Evolutionary conservation across 805 yeast species (phyloP), one percentile per base, ranked within the genome.

Genomic region (Metschnikowia reukaufii): DNA sequence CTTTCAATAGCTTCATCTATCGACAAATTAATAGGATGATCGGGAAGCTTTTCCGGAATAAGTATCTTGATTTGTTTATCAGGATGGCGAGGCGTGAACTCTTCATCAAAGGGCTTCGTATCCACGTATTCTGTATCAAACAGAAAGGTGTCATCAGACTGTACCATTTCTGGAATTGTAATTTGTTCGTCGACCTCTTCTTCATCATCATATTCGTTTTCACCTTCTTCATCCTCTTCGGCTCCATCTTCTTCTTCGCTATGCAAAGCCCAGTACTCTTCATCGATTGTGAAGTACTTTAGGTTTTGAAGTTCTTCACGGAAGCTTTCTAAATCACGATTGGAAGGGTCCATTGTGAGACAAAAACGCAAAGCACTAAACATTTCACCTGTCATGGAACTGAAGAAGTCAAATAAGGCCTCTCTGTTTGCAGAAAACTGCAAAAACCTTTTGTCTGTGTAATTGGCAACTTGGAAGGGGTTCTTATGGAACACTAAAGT

Each of bases 401-500:
- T 90, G 64, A 91, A 92, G 35, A 90, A 86, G 67, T 92, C 98
- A 67, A 89, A 90, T 39, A 92, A 71, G 1, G 95, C 86, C 65
- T 92, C 97, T 56, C 97, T 79, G 59, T 88, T 87, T 29, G 85
- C 79, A 10, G 92, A 91, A 71, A 87, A 91, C 66, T 88, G 91
- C 57, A 86, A 69, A 64, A 90, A 91, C 42, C 91, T 70, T 60
- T 86, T 87, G 67, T 90, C 97, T 13, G 83, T 74, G 58, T 83
- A 82, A 56, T 84, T 81, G 4, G 96, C 96, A 13, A 84, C 83
- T 54, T 79, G 81, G 66, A 90, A 90, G 2, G 97, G 97, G 63
- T 86, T 86, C 60, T 88, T 84, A 43, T 86, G 94, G 70, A 90
- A 90, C n/a, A 90, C 86, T 45, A 87, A 74, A 56, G 92, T 90